Evolutionary conservation across 345 rosid species (phyloP), one percentile per base, ranked within the genome.

Genomic region (Salix arbutifolia): DNA sequence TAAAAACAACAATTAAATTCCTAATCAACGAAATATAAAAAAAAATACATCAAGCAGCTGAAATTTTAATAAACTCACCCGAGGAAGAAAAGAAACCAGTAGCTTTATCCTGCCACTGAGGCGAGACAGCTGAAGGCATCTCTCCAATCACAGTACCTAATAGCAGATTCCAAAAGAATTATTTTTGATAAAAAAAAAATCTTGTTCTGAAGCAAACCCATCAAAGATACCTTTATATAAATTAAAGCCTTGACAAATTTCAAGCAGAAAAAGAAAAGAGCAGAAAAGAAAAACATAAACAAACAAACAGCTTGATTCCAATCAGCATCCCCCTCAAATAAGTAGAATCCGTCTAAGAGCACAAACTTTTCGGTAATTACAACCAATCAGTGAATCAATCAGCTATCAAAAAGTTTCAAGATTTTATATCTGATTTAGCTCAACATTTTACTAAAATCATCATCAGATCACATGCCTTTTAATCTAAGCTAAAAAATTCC

Each of bases 71-170:
- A 28, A 73, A 94, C 99, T 17, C 75, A 94, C 99, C 99, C 66
- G 99, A 93, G 53, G 97, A 89, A 75, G 99, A 93, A 84, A 95
- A 88, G 82, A 95, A 95, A 31, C 85, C 94, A 75, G 80, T 89
- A 56, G 99, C 91, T 85, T 79, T 89, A 75, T 93, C 97, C 77
- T 91, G 93, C 99, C 97, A 93, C 82, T 82, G 97, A 21, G 91
- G 94, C 82, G 94, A 86, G 80, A 75, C 76, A 4, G 87, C 87
- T 44, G 97, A 87, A 86, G 97, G 88, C 99, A 94, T 94, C 81
- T 84, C 75, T 83, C 73, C 76, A 79, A 35, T 73, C 26, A 78
- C 70, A 71, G 78, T 53, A 76, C 30, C 38, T 46, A 48, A 75
- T 12, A 53, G n/a, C 58, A 44, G 62, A 46, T 66, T 17, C n/a